phyloP scores from a whole-genome alignment of 164 flowering plant genomes.

The Berberis vulgaris region DNA sequence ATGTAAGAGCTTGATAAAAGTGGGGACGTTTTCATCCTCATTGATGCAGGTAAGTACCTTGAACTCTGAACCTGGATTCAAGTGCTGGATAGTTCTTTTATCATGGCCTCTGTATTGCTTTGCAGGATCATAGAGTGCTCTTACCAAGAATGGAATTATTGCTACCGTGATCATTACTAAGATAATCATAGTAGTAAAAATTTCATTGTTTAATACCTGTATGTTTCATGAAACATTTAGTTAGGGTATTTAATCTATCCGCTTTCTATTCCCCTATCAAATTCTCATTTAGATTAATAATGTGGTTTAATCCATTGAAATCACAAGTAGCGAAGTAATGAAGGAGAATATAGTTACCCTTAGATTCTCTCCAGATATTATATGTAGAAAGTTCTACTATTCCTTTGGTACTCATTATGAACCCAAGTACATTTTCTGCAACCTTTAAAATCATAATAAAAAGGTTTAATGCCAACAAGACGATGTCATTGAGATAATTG shows the following conservation, averaged over 20 bases:
- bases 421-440: constrained; percentile 22
- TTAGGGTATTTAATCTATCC: neutral
- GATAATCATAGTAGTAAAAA: neutral
- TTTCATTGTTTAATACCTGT: neutral
- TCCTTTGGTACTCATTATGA: constrained; percentile 45
- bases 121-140: neutral
- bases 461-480: constrained; percentile 13
- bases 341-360: neutral
- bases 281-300: no score
- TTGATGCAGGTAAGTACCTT: constrained; percentile 37
- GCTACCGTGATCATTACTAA: neutral
- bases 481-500: constrained; percentile 6
- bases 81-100: constrained; percentile 46
- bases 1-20: constrained; percentile 41
- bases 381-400: constrained; percentile 18
- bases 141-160: neutral
- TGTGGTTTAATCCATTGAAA: no score
- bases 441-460: constrained; percentile 26
- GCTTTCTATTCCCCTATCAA: neutral
- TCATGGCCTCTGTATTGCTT: neutral
- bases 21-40: constrained; percentile 30
- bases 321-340: no score
- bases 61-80: constrained; percentile 29
- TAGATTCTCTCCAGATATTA: neutral
- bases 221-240: no score